Conservation (phyloP, 106 monocot species). For the Acorus gramineus region DNA sequence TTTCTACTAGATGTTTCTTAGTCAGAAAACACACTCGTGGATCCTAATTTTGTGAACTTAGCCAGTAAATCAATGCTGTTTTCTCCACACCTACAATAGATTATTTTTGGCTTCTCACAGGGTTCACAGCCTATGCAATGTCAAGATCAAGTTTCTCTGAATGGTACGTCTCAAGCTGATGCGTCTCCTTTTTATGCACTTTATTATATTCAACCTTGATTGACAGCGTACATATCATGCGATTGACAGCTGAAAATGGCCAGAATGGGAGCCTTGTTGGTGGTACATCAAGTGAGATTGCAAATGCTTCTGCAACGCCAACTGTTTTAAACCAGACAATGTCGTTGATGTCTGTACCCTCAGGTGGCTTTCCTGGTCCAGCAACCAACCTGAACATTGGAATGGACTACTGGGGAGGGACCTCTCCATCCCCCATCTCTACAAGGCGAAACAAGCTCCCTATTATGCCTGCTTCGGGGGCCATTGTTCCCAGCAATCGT, state of each 20-base stretch:
- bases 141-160: constrained; percentile 5
- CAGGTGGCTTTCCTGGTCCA: constrained; percentile 24
- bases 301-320: neutral
- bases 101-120: constrained; percentile 4
- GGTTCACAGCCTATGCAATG: constrained; percentile 22
- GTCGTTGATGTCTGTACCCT: constrained; percentile 19
- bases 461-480: constrained; percentile 7
- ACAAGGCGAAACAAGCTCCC: constrained; percentile 21
- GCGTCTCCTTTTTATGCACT: neutral
- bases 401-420: constrained; percentile 35
- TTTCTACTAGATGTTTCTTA: no score
- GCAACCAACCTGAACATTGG: constrained; percentile 36
- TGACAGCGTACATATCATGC: neutral
- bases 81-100: no score
- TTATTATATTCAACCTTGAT: neutral
- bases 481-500: neutral
- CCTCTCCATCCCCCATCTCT: constrained; percentile 10
- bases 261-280: constrained; percentile 6
- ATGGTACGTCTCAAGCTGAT: constrained; percentile 11
- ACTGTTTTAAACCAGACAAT: constrained; percentile 9
- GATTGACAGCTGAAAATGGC: constrained; percentile 11
- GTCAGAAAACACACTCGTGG: no score
- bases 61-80: no score
- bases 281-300: constrained; percentile 1
- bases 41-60: no score